Percentiles rank a stretch among this genome's conserved stretches.
Evolutionary conservation across 78 protist genomes (phyloP).

Genomic region (Dictyostelium firmibasis): DNA sequence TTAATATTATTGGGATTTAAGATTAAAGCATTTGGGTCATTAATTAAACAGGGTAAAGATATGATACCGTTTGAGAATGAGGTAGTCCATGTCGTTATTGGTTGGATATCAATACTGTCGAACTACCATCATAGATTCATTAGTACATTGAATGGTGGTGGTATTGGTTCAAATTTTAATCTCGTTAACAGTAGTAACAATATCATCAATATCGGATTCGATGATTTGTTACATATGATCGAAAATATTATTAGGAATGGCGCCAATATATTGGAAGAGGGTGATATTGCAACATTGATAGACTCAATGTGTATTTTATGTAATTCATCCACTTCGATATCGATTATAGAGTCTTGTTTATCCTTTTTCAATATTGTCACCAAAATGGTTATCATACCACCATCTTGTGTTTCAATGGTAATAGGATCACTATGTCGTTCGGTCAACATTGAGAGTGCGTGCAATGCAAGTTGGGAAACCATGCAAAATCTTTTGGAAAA

Average conservation of each 20-base stretch:
- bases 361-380: constrained; percentile 36
- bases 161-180: neutral
- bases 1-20: neutral
- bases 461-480: constrained; percentile 43
- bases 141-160: neutral
- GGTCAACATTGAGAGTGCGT: constrained; percentile 55
- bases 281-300: constrained; percentile 57
- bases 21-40: constrained; percentile 40
- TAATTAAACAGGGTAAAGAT: constrained; percentile 31
- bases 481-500: constrained; percentile 61
- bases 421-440: constrained; percentile 31
- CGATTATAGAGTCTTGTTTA: constrained; percentile 22
- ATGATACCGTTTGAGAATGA: constrained; percentile 57
- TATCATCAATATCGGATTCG: neutral
- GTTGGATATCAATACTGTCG: constrained; percentile 9
- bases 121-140: neutral
- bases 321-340: neutral
- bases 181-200: neutral
- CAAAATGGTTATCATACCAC: constrained; percentile 34
- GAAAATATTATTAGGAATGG: constrained; percentile 21
- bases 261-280: neutral
- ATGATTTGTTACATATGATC: constrained; percentile 31
- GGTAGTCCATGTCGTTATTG: constrained; percentile 6
- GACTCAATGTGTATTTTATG: constrained; percentile 46
- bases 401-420: constrained; percentile 60